Evolutionary conservation across 169 alveolate species (phyloP), one percentile per base, ranked within the genome.

Genomic region (Fabrea salina): DNA sequence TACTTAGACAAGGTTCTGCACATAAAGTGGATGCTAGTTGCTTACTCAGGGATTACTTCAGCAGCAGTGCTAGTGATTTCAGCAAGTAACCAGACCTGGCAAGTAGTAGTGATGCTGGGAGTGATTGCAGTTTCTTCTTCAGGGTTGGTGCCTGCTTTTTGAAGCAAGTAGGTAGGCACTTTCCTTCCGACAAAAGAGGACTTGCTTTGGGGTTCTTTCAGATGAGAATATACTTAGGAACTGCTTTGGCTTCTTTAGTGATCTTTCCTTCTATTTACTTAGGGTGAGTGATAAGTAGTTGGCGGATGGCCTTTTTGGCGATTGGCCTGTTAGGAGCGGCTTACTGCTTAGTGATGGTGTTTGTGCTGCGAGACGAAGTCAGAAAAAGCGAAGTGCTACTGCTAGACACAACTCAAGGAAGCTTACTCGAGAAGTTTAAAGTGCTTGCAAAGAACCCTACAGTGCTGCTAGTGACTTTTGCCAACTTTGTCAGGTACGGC

Each of bases 71-170:
- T 44, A 40, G n/a, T n/a, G n/a, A n/a, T n/a, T n/a, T n/a, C n/a
- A n/a, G n/a, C n/a, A n/a, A n/a, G n/a, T n/a, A n/a, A n/a, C n/a
- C n/a, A n/a, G n/a, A n/a, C n/a, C n/a, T n/a, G n/a, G n/a, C n/a
- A n/a, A n/a, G n/a, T n/a, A n/a, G n/a, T n/a, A n/a, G n/a, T n/a
- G n/a, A n/a, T n/a, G n/a, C n/a, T n/a, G n/a, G n/a, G n/a, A n/a
- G 8, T 68, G 27, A n/a, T 43, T 11, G 78, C 64, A 68, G 11
- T 68, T 19, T 40, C 35, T 30, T 68, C 78, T 19, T 13, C 64
- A 7, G 67, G 78, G n/a, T 19, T 68, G 35, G 78, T 43, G 30
- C 61, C 78, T 11, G 25, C 78, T 19, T 68, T 19, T 8, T 68
- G 7, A 2, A 43, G 39, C 16, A 19, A 11, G 41, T 47, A 13